These are phyloP conservation scores for Xerocomellus dryophilus DNA, from an alignment of 768 basidiomycete genomes.

Conservation along the genomic window DNA sequence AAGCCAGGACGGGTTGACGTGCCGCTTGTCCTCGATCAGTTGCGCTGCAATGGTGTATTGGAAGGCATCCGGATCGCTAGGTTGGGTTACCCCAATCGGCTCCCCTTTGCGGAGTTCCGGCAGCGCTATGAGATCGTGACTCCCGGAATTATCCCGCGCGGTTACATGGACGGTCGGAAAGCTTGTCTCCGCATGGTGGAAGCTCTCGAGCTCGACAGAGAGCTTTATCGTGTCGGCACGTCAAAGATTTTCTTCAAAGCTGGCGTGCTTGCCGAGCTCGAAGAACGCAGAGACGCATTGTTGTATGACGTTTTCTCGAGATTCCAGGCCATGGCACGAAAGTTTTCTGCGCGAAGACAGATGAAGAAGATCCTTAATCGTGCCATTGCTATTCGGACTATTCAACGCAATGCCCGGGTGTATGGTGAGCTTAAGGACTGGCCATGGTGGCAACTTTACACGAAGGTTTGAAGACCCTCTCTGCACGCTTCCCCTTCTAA, in stretches of 20 bases:
- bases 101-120: slow-evolving; percentile 96
- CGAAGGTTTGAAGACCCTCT: slow-evolving; percentile 54
- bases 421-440: slow-evolving; percentile 90
- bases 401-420: slow-evolving; percentile 90
- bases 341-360: slow-evolving; percentile 82
- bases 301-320: slow-evolving; percentile 86
- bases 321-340: slow-evolving; percentile 82
- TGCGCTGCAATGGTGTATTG: slow-evolving; percentile 97
- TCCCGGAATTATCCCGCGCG: slow-evolving; percentile 87
- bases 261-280: slow-evolving; percentile 92
- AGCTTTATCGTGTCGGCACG: slow-evolving; percentile 85
- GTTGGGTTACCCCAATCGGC: slow-evolving; percentile 93
- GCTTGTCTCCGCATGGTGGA: slow-evolving; percentile 90
- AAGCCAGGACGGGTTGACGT: slow-evolving; percentile 89
- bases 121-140: slow-evolving; percentile 96
- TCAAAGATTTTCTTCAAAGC: slow-evolving; percentile 99
- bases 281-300: slow-evolving; percentile 86
- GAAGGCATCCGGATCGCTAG: slow-evolving; percentile 98
- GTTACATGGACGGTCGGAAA: slow-evolving; percentile 97
- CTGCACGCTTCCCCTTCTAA: background rate
- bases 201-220: slow-evolving; percentile 81
- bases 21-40: slow-evolving; percentile 91
- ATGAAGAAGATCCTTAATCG: slow-evolving; percentile 95
- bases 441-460: slow-evolving; percentile 99
- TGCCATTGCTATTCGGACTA: slow-evolving; percentile 84